Evolutionary conservation across 2,329 filamentous ascomycete species (phyloP).

Genomic region (Aureobasidium namibiae): DNA sequence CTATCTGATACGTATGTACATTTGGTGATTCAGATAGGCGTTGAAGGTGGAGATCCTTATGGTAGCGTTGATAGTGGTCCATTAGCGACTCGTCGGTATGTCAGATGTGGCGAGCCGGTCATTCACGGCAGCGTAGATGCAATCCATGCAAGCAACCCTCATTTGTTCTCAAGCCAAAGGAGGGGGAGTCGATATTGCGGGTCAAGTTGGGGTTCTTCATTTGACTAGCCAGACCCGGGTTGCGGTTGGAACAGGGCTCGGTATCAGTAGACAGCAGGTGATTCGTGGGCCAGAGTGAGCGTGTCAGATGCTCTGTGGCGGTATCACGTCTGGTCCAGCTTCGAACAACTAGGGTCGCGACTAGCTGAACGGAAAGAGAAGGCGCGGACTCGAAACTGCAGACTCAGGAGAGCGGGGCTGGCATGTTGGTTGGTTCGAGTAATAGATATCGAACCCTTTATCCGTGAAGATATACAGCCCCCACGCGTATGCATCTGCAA

Average conservation of each 20-base stretch:
- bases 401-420: neutral
- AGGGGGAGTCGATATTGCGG: constrained; percentile 1
- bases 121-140: neutral
- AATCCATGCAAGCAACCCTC: neutral
- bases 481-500: constrained; percentile 5
- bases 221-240: neutral
- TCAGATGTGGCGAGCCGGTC: neutral
- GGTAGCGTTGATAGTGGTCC: too few species aligned
- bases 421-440: neutral
- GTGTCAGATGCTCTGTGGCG: neutral
- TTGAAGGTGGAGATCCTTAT: too few species aligned
- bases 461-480: neutral
- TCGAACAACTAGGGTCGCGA: neutral
- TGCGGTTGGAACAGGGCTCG: neutral
- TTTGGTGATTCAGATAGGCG: neutral
- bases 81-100: neutral
- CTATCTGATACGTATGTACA: neutral
- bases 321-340: neutral
- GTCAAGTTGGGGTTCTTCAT: neutral
- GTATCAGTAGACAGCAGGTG: constrained; percentile 5
- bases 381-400: neutral
- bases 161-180: neutral
- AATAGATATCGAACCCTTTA: neutral
- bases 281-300: neutral
- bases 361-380: constrained; percentile 1